These are phyloP conservation scores for Lomentospora prolificans DNA, from an alignment of 2,329 filamentous ascomycete genomes.

Conservation along the genomic window DNA sequence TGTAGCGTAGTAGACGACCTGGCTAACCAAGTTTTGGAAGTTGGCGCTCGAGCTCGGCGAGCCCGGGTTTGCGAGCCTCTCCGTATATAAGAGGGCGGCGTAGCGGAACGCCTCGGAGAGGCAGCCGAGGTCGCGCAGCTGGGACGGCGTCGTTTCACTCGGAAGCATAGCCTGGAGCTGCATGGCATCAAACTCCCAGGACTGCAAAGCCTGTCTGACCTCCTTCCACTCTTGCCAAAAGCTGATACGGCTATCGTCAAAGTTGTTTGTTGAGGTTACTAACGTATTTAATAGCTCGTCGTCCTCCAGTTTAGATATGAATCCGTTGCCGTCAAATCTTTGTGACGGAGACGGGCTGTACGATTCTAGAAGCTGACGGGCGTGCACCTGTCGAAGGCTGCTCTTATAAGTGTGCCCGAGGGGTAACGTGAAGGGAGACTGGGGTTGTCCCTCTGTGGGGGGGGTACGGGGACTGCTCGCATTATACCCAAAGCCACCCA, in stretches of 20 bases:
- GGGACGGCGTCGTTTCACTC: slow-evolving; percentile 41
- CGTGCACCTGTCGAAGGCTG: slow-evolving; percentile 16
- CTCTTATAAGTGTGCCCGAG: slow-evolving; percentile 33
- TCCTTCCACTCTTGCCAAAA: slow-evolving; percentile 87
- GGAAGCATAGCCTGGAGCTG: slow-evolving; percentile 41
- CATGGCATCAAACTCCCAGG: slow-evolving; percentile 64
- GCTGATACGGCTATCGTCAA: slow-evolving; percentile 49
- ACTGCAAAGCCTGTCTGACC: slow-evolving; percentile 63
- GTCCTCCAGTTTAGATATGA: slow-evolving; percentile 46
- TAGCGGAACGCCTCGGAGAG: slow-evolving; percentile 88
- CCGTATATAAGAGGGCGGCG: slow-evolving; percentile 79
- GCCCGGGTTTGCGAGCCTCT: slow-evolving; percentile 71
- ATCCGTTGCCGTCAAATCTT: slow-evolving; percentile 59
- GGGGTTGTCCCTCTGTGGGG: slow-evolving; percentile 18
- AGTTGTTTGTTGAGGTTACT: slow-evolving; percentile 30
- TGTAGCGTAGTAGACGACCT: slow-evolving; percentile 74
- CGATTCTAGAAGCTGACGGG: slow-evolving; percentile 17
- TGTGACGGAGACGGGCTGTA: slow-evolving; percentile 33
- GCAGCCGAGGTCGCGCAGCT: slow-evolving; percentile 65
- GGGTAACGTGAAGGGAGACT: slow-evolving; percentile 31
- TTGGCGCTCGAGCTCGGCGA: slow-evolving; percentile 63
- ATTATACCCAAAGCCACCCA: neutral
- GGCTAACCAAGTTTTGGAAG: slow-evolving; percentile 74
- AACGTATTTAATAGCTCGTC: slow-evolving; percentile 39
- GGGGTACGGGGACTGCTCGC: slow-evolving; percentile 8